Conservation (phyloP, 2,329 filamentous ascomycete species). For the Ambrosiella xylebori region DNA sequence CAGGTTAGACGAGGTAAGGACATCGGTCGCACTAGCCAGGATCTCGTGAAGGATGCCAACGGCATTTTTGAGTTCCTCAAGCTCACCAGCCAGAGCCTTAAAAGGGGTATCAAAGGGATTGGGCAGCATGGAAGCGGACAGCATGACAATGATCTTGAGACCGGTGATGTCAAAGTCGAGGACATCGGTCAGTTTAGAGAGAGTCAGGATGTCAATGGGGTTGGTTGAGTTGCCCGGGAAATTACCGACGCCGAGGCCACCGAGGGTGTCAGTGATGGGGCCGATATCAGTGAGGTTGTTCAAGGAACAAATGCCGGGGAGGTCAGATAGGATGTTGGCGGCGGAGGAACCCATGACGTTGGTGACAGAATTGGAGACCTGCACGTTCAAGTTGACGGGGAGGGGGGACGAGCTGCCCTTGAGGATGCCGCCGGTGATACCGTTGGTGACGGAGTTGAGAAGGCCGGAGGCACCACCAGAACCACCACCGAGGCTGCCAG, state of each 20-base stretch:
- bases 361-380: background rate
- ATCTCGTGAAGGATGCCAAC: background rate
- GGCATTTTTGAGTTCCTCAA: slow-evolving; percentile 1
- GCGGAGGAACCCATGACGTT: background rate
- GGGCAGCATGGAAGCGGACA: slow-evolving; percentile 3
- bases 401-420: background rate
- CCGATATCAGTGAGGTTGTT: background rate
- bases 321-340: background rate
- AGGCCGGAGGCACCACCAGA: background rate
- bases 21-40: background rate
- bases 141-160: background rate
- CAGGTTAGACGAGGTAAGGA: background rate
- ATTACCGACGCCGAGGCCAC: background rate
- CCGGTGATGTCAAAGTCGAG: slow-evolving; percentile 2
- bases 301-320: slow-evolving; percentile 2
- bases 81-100: background rate
- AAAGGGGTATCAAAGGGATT: slow-evolving; percentile 3
- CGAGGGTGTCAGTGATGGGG: background rate
- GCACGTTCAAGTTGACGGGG: background rate
- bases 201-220: background rate
- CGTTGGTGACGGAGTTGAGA: background rate
- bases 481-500: background rate
- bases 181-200: background rate
- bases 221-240: background rate
- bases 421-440: background rate